A percentile compares a stretch with the other conserved stretches of the same genome.
phyloP scores from a whole-genome alignment of 768 basidiomycete species.

The Kwoniella shandongensis region DNA sequence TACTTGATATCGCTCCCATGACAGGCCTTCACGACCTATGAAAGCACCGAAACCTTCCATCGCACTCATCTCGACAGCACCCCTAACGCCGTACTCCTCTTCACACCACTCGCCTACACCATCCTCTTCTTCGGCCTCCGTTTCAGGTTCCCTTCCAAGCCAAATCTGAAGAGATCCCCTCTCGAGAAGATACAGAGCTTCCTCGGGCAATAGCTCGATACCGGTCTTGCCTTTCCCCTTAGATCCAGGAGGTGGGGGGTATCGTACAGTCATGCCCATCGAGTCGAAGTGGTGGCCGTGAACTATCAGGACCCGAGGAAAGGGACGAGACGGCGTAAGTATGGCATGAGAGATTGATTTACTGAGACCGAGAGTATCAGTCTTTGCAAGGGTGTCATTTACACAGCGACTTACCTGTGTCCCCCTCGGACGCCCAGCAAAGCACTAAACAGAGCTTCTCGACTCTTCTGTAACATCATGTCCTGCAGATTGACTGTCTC shows the following conservation, averaged over 20 bases:
- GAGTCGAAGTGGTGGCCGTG: conserved; percentile 79
- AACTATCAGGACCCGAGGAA: conserved; percentile 43
- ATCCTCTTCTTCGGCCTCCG: conserved; percentile 46
- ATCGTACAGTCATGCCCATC: conserved; percentile 76
- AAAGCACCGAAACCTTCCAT: conserved; percentile 86
- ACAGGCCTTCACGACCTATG: conserved; percentile 74
- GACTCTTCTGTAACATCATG: conserved; percentile 73
- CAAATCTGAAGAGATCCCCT: conserved; percentile 69
- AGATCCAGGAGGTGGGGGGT: conserved; percentile 37
- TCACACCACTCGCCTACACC: conserved; percentile 55
- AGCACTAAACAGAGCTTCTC: conserved; percentile 84
- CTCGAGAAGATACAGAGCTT: conserved; percentile 89
- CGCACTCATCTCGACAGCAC: conserved; percentile 66
- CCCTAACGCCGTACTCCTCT: conserved; percentile 40
- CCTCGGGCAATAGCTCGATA: conserved; percentile 88
- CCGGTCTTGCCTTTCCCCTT: conserved; percentile 57
- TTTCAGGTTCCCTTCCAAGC: conserved; percentile 19
- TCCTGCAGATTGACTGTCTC: conserved; percentile 61
- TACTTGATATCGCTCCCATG: conserved; percentile 86
- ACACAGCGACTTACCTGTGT: conserved; percentile 64
- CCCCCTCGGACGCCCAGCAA: conserved; percentile 71
- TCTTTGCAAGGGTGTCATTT: neutral
- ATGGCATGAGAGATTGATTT: conserved; percentile 53
- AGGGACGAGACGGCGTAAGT: conserved; percentile 33
- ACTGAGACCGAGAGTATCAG: conserved; percentile 25